A percentile compares a stretch with the other conserved stretches of the same genome.
Evolutionary conservation across 139 green algal genomes (phyloP).

Genomic region (Closterium sp.): DNA sequence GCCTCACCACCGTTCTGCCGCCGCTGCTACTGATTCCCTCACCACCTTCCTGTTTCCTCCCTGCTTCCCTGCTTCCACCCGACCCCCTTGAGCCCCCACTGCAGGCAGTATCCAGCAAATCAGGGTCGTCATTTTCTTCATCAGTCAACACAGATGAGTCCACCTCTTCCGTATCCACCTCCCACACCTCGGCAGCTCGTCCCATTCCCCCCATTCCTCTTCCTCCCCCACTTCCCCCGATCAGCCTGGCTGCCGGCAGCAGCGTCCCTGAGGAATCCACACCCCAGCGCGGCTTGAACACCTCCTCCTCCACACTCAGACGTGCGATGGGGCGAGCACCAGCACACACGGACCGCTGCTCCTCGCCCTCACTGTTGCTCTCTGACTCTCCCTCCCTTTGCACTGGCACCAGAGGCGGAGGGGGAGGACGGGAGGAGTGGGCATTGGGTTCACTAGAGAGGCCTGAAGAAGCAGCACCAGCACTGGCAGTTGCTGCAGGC

Average conservation of each 20-base stretch:
- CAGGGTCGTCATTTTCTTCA: neutral
- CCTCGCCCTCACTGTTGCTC: neutral
- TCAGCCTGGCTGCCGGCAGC: neutral
- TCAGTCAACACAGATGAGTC: neutral
- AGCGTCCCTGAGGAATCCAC: neutral
- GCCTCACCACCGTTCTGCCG: no score
- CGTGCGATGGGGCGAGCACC: neutral
- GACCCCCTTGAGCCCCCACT: neutral
- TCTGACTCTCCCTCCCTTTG: no score
- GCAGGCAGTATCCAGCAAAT: neutral
- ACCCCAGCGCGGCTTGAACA: neutral
- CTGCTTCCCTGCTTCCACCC: neutral
- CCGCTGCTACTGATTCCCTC: neutral
- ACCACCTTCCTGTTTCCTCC: no score
- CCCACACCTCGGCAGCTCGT: neutral
- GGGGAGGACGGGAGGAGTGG: neutral
- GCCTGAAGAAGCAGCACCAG: neutral
- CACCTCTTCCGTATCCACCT: neutral
- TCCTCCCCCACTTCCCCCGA: neutral
- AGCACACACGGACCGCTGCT: neutral
- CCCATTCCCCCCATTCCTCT: neutral
- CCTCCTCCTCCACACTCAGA: neutral
- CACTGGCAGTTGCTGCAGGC: no score
- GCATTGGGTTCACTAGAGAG: no score
- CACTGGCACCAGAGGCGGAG: neutral